These are phyloP conservation scores for Penicillium olsonii DNA, from an alignment of 2,329 filamentous ascomycete species.

Conservation along the genomic window DNA sequence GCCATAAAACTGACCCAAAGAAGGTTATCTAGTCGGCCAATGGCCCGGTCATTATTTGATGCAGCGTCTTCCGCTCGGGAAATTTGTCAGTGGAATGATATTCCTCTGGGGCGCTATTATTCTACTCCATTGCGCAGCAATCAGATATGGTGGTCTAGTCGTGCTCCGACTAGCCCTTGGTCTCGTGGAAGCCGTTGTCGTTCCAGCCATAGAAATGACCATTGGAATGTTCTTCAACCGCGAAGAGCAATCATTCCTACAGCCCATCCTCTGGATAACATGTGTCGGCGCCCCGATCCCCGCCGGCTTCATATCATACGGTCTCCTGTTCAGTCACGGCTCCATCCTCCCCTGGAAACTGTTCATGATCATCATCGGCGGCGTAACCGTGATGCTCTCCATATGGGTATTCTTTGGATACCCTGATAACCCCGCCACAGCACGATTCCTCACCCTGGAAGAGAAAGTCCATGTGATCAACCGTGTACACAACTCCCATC, in stretches of 20 bases:
- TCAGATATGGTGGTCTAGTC: slow-evolving; percentile 38
- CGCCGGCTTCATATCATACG: slow-evolving; percentile 44
- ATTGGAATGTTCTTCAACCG: slow-evolving; percentile 49
- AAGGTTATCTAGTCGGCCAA: slow-evolving; percentile 42
- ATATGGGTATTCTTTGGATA: slow-evolving; percentile 18
- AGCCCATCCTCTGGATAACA: slow-evolving; percentile 53
- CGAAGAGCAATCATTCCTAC: slow-evolving; percentile 49
- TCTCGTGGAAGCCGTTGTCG: slow-evolving; percentile 38
- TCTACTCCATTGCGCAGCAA: slow-evolving; percentile 41
- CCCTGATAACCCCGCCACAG: slow-evolving; percentile 17
- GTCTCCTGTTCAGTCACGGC: slow-evolving; percentile 38
- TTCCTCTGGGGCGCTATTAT: slow-evolving; percentile 41
- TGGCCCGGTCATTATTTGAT: slow-evolving; percentile 45
- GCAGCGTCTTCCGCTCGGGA: slow-evolving; percentile 42
- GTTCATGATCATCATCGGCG: slow-evolving; percentile 42
- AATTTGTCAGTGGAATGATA: slow-evolving; percentile 31
- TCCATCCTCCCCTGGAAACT: slow-evolving; percentile 8
- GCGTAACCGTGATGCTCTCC: slow-evolving; percentile 35
- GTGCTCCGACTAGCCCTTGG: slow-evolving; percentile 42
- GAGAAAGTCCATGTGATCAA: slow-evolving; percentile 17
- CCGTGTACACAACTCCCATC: slow-evolving; percentile 17
- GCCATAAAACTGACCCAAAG: neutral
- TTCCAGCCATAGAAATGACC: slow-evolving; percentile 46
- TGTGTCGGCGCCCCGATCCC: slow-evolving; percentile 33
- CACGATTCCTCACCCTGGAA: slow-evolving; percentile 13